Percentiles rank a stretch among this genome's conserved stretches.
These are phyloP conservation scores for Tetrapisispora arboricola DNA, from an alignment of 805 yeast species.

Conservation along the genomic window DNA sequence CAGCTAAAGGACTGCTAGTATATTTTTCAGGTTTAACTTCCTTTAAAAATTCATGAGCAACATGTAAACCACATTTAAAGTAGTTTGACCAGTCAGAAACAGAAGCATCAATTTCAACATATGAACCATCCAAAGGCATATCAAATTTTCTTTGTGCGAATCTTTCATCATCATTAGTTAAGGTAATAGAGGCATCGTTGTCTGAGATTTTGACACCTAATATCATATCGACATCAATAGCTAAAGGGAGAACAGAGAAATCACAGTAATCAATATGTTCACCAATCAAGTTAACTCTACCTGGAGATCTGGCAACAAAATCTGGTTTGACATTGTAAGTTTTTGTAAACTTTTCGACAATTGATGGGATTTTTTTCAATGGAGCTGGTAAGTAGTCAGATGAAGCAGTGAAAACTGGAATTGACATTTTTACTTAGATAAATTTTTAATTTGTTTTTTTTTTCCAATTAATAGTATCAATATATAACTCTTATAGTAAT, in stretches of 20 bases:
- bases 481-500: background rate
- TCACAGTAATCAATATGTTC: constrained; percentile 65
- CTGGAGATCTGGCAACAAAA: constrained; percentile 57
- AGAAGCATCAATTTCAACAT: constrained; percentile 38
- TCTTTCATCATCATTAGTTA: constrained; percentile 28
- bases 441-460: background rate
- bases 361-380: constrained; percentile 4
- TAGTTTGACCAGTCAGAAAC: constrained; percentile 54
- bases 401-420: constrained; percentile 8
- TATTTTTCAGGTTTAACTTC: constrained; percentile 24
- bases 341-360: constrained; percentile 8
- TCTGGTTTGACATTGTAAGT: constrained; percentile 18
- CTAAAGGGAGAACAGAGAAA: constrained; percentile 63
- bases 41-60: constrained; percentile 41
- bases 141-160: constrained; percentile 32
- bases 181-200: constrained; percentile 19
- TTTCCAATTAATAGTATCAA: background rate
- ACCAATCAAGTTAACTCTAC: constrained; percentile 64
- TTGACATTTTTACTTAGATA: constrained; percentile 8
- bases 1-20: constrained; percentile 29
- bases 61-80: constrained; percentile 54
- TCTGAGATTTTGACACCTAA: constrained; percentile 36
- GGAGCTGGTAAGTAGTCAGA: constrained; percentile 6
- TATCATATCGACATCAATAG: constrained; percentile 55
- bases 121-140: constrained; percentile 33